phyloP scores from a whole-genome alignment of 441 rosid genomes.

The Corymbia citriodora region DNA sequence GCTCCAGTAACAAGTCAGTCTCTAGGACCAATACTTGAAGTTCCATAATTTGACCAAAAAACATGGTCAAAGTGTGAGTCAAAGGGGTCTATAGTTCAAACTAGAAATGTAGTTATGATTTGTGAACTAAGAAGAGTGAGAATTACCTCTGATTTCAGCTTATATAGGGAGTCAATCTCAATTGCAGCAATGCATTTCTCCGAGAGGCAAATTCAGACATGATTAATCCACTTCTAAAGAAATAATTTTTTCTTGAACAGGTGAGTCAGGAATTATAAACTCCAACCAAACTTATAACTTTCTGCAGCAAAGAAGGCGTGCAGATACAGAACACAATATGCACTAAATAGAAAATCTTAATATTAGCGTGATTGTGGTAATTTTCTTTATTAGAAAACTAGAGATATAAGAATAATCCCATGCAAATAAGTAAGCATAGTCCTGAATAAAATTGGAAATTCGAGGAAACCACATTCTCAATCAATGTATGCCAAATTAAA shows the following conservation, averaged over 20 bases:
- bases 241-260: background rate
- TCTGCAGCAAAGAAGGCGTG: background rate
- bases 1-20: slow-evolving; percentile 42
- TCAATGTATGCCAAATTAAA: background rate
- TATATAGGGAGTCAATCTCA: slow-evolving; percentile 52
- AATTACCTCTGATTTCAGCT: slow-evolving; percentile 76
- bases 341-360: background rate
- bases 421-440: background rate
- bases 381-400: background rate
- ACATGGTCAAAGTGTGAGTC: background rate
- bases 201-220: slow-evolving; percentile 38
- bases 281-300: background rate
- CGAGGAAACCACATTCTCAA: background rate
- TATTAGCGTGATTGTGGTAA: background rate
- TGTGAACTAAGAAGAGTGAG: background rate
- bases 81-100: background rate
- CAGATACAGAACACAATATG: background rate
- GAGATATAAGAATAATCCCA: background rate
- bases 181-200: slow-evolving; percentile 34
- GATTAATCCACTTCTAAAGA: slow-evolving; percentile 55
- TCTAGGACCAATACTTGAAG: slow-evolving; percentile 73
- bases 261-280: background rate
- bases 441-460: background rate
- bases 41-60: slow-evolving; percentile 47
- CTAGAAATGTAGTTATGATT: background rate